A percentile compares a stretch with the other conserved stretches of the same genome.
Conservation (phyloP, 306 rosid genomes). For the Prosopis cineraria region DNA sequence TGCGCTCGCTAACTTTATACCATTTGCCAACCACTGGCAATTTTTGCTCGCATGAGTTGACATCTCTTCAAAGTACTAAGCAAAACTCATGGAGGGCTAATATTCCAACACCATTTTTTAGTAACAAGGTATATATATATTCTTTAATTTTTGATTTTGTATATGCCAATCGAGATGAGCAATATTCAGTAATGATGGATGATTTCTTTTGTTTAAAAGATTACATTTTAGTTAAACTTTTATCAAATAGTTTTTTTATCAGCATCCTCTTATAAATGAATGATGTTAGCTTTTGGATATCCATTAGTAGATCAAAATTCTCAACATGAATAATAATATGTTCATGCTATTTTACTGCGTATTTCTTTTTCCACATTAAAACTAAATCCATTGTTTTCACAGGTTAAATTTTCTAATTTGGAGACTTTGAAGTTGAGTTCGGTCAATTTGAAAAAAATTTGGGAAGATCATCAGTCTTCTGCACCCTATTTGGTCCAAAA, state of each 20-base stretch:
- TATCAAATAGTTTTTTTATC: too few species aligned
- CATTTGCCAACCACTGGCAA: neutral
- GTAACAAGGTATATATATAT: neutral
- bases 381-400: neutral
- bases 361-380: neutral
- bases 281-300: neutral
- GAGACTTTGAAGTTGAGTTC: slow-evolving; percentile 21
- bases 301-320: neutral
- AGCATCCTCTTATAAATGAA: neutral
- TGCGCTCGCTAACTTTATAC: neutral
- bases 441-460: slow-evolving; percentile 8
- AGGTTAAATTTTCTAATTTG: slow-evolving; percentile 18
- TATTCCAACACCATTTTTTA: neutral
- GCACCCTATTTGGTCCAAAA: neutral
- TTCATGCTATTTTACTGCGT: neutral
- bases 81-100: neutral
- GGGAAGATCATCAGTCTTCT: slow-evolving; percentile 8
- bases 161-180: neutral
- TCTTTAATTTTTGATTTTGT: neutral
- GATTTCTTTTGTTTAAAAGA: too few species aligned
- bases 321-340: neutral
- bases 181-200: too few species aligned
- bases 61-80: neutral
- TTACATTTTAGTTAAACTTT: too few species aligned
- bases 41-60: neutral